Conservation (phyloP, 2,329 filamentous ascomycete genomes). For the Fulvia fulva region DNA sequence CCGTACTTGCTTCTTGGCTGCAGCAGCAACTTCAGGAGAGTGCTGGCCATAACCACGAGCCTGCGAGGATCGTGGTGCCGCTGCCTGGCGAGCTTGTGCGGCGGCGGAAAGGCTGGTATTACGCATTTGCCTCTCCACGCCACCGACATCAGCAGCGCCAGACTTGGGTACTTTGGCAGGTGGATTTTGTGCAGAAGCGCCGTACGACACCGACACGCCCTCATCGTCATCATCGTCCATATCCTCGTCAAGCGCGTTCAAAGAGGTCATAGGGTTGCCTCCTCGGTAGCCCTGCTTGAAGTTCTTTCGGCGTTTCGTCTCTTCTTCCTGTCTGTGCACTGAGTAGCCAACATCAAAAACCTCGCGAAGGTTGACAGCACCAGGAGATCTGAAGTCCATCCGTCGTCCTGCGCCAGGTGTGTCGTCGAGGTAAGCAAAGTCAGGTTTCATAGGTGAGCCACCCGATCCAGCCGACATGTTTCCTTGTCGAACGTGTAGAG, state of each 20-base stretch:
- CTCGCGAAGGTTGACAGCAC: constrained; percentile 90
- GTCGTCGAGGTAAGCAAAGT: constrained; percentile 53
- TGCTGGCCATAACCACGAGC: constrained; percentile 81
- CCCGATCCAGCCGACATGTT: constrained; percentile 25
- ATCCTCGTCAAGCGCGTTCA: constrained; percentile 63
- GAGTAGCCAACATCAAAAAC: constrained; percentile 99
- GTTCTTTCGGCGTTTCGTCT: constrained; percentile 85
- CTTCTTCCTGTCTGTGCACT: constrained; percentile 93
- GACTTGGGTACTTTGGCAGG: constrained; percentile 65
- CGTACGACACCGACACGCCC: constrained; percentile 53
- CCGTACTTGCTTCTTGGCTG: constrained; percentile 74
- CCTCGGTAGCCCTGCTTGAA: constrained; percentile 65
- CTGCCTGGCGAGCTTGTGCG: constrained; percentile 56
- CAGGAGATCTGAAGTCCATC: constrained; percentile 91
- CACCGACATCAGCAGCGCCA: constrained; percentile 58
- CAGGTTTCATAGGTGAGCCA: constrained; percentile 44
- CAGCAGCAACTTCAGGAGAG: constrained; percentile 75
- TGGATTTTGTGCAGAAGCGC: constrained; percentile 44
- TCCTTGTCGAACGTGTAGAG: constrained; percentile 57
- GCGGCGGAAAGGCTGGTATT: constrained; percentile 72
- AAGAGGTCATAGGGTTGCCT: constrained; percentile 59
- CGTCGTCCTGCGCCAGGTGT: constrained; percentile 57
- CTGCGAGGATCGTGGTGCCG: constrained; percentile 49
- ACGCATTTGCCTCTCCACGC: constrained; percentile 82
- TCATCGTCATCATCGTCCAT: constrained; percentile 64